Base-by-base conservation (phyloP, 306 rosid genomes). In the Vigna mungo region DNA sequence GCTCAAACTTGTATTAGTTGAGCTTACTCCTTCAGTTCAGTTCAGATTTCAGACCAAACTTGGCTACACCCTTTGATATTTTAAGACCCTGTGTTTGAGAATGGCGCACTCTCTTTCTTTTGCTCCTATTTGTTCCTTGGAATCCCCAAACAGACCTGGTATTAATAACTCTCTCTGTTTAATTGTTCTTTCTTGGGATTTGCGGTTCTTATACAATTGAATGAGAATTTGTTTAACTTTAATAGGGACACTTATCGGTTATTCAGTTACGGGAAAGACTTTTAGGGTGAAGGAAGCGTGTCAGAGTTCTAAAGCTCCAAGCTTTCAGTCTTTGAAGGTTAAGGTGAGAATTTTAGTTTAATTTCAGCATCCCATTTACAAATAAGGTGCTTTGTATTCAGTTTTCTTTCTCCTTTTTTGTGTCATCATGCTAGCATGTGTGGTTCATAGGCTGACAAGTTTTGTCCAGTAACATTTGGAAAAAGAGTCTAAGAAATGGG, bases 71-170 rank as follows among this genome's bases (percentile, higher is more conserved):
- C 13, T 68, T 70, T 54, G 65, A 61, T 52, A 75, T 63, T 78
- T 63, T n/a, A 1, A 44, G 7, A 7, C 14, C 18, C 37, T 56
- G 72, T 65, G 48, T 79, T 21, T 53, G 69, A 41, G 36, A 84
- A 96, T 96, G 99, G 91, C 98, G 36, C 76, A 78, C 55, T 81
- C 92, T 81, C 43, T 84, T 1, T 75, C 79, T 71, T 80, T 84
- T 48, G 36, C 92, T 51, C 89, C 94, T 25, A 46, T 87, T 62
- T 87, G 89, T 82, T 86, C 96, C 83, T 78, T 89, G 68, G 83
- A 82, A 72, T 73, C 89, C 82, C 83, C 97, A n/a, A 84, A 83
- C 85, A 90, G 63, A 71, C 89, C 91, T 79, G 95, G 99, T 96
- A 80, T 60, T 16, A 16, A 67, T 58, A 41, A 55, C 63, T 15